Evolutionary conservation across 148 eudicot species (phyloP), one percentile per base, ranked within the genome.

Genomic region (Vaccinium vitisidaea): DNA sequence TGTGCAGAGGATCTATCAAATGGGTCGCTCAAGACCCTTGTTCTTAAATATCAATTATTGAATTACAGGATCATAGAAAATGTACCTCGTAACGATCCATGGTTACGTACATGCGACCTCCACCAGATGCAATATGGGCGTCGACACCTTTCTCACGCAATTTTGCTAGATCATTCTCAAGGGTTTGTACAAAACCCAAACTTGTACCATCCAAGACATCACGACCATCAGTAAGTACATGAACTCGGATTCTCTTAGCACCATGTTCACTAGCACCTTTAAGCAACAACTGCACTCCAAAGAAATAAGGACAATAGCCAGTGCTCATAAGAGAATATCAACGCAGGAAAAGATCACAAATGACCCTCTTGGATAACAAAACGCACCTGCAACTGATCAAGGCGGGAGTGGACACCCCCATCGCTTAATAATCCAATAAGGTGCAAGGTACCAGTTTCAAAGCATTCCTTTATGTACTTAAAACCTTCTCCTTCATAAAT

Each of bases 131-230:
- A 58, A 97, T 79, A 82, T 89, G 88, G 8, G 98, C 98, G 90
- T 97, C 99, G 83, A 97, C 80, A 77, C 99, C 99, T 75, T 92
- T 92, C 53, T 79, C 92, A 63, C 95, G 92, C 46, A 97, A 85
- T 49, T 91, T 76, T 54, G 89, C 86, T 15, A 95, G 92, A 87
- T 94, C 94, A 13, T 91, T 92, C 84, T 97, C 98, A 86, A 97
- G 97, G 25, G 94, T 91, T 85, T 94, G 98, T 2, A 91, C 92
- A 89, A 95, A 97, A 69, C 95, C 95, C 46, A 95, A 88, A 85
- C 98, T 95, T 79, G 98, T 83, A 77, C 99, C 99, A 91, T 94
- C 99, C 89, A 94, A 88, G 78, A 97, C 99, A 88, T 97, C 99
- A 87, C 98, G 98, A 1, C 98, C 98, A 84, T 97, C 98, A n/a